These are phyloP conservation scores for Pythium plurisporium DNA, from an alignment of 352 stramenopile genomes.

Conservation along the genomic window DNA sequence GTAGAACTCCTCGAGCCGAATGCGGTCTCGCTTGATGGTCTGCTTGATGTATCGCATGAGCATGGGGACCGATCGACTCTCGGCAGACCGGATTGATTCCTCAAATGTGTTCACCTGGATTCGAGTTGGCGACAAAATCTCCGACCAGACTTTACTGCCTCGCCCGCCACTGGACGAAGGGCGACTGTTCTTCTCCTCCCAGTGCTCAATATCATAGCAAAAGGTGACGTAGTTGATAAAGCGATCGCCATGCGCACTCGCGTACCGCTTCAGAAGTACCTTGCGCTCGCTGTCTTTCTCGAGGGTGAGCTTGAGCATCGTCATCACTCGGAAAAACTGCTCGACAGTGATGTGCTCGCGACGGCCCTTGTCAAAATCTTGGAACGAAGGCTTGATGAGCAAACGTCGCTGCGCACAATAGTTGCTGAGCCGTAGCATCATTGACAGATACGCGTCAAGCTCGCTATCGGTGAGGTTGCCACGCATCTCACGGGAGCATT, in stretches of 20 bases:
- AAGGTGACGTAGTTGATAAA: conserved; percentile 87
- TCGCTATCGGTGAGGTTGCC: conserved; percentile 51
- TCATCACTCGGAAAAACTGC: conserved; percentile 80
- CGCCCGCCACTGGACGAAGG: conserved; percentile 36
- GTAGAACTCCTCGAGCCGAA: conserved; percentile 81
- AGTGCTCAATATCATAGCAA: conserved; percentile 72
- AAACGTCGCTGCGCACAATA: conserved; percentile 59
- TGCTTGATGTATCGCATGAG: conserved; percentile 79
- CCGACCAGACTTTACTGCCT: conserved; percentile 28
- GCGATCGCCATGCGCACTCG: conserved; percentile 61
- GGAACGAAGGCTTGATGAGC: conserved; percentile 75
- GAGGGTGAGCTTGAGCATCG: conserved; percentile 70
- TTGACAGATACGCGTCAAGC: conserved; percentile 29
- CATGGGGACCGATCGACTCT: conserved; percentile 56
- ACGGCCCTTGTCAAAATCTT: conserved; percentile 74
- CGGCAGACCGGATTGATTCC: conserved; percentile 23
- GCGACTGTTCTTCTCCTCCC: conserved; percentile 36
- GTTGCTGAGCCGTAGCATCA: conserved; percentile 62
- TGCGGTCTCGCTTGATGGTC: conserved; percentile 71
- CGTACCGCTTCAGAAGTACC: conserved; percentile 65
- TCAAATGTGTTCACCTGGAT: conserved; percentile 38
- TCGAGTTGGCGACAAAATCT: conserved; percentile 55
- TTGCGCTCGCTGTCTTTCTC: conserved; percentile 39
- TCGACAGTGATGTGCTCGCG: conserved; percentile 77
- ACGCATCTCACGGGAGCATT: conserved; percentile 62